Evolutionary conservation across 1,139 yeast species (phyloP), one percentile per base, ranked within the genome.

Genomic region (Insectozyma bohioensis): DNA sequence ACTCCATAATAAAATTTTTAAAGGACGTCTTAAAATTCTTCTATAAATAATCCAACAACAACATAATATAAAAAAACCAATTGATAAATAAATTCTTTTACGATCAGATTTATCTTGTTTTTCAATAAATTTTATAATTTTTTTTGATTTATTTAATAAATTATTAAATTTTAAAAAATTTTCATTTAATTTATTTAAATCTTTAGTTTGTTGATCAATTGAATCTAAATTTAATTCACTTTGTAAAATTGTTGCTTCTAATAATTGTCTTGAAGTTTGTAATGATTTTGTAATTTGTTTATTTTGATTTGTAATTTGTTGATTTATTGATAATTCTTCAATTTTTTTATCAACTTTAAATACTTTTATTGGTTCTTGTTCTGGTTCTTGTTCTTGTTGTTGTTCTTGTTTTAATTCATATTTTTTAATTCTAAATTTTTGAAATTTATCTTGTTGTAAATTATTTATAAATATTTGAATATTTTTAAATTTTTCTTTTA

Each of bases 71-170:
- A 83, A 67, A 43, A 83, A 78, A 12, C 76, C 78, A 28, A 82
- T 47, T 19, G 85, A 68, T 33, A 74, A 54, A 43, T 78, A 75
- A 49, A 83, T 81, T 36, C 77, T 61, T 31, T 73, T 63, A 33
- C 84, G 67, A 47, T 84, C 92, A 41, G 70, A 60, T 35, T 69
- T 64, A 47, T 84, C 87, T 32, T 85, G 85, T 47, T 77, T 77
- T 47, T 82, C 86, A 35, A 83, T 75, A 37, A 79, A 72, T 42
- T 68, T 66, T 26, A 83, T 85, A 28, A 83, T 68, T 26, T 69
- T 67, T 34, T 64, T 68, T 1, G 85, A 77, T 28, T 72, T 76
- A 33, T 63, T 59, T 33, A 84, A 61, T 33, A 82, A 55, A 36
- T 68, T 69, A 30, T 78, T 75, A 43, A 81, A 78, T 27, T 72